phyloP scores from a whole-genome alignment of 1,284 basidiomycete genomes.

The Stereum hirsutum region DNA sequence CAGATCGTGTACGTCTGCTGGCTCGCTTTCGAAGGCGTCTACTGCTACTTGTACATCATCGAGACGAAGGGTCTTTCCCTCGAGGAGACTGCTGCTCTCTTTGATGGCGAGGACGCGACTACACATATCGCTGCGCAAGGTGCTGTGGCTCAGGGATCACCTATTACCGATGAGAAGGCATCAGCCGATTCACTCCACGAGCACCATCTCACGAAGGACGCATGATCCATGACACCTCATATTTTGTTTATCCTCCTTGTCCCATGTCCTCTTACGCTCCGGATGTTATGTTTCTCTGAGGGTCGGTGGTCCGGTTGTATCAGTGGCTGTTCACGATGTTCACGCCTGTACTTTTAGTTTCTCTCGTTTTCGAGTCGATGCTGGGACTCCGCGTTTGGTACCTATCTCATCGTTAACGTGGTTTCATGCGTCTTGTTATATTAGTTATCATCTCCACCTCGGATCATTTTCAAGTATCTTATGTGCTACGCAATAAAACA shows the following conservation, averaged over 20 bases:
- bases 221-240: not conserved
- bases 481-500: too few relatives aligned
- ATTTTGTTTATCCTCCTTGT: not conserved
- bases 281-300: too few relatives aligned
- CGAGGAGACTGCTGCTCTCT: slow-evolving; percentile 69
- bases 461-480: too few relatives aligned
- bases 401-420: too few relatives aligned
- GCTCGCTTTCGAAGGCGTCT: slow-evolving; percentile 53
- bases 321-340: too few relatives aligned
- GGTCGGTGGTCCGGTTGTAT: too few relatives aligned
- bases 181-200: slow-evolving; percentile 5
- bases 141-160: not conserved
- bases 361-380: too few relatives aligned
- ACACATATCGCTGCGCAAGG: slow-evolving; percentile 24
- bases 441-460: too few relatives aligned
- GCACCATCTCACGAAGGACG: not conserved
- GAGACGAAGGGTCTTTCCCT: slow-evolving; percentile 68
- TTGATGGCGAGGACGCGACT: slow-evolving; percentile 51
- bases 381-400: too few relatives aligned
- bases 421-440: too few relatives aligned
- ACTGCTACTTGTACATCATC: slow-evolving; percentile 56
- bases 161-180: slow-evolving; percentile 3
- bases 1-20: slow-evolving; percentile 61
- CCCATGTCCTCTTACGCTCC: not conserved
- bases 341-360: too few relatives aligned